These are phyloP conservation scores for Fraxinus sp. DNA, from an alignment of 305 asterid species.

Conservation along the genomic window DNA sequence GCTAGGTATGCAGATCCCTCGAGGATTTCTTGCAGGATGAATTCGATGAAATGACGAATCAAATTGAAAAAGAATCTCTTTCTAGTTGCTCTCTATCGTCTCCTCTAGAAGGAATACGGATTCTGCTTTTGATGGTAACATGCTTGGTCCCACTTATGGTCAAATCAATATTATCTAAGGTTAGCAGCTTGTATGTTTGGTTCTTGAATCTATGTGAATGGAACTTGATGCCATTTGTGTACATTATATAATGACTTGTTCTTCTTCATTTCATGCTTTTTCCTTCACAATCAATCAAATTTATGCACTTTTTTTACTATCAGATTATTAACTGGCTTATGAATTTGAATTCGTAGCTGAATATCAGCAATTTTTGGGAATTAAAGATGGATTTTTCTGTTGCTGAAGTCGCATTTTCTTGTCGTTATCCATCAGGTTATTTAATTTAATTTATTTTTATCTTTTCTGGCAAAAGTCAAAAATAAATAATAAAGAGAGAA, in stretches of 20 bases:
- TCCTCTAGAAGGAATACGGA: neutral
- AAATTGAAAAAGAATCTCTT: neutral
- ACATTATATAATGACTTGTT: neutral
- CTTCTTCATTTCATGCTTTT: neutral
- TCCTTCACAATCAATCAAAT: neutral
- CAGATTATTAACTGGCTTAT: neutral
- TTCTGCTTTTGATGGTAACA: neutral
- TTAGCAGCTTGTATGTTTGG: neutral
- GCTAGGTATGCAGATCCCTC: constrained; percentile 70
- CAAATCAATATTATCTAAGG: neutral
- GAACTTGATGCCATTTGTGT: neutral
- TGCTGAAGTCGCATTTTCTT: neutral
- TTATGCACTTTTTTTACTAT: neutral
- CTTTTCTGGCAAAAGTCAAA: neutral
- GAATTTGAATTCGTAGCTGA: neutral
- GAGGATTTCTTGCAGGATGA: constrained; percentile 13
- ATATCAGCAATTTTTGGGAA: neutral
- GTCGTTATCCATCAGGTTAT: neutral
- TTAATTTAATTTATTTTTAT: neutral
- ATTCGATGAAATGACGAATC: neutral
- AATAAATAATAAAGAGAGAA: neutral
- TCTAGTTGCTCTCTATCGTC: neutral
- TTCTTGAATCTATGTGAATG: neutral
- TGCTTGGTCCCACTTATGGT: neutral
- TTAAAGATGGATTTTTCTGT: neutral